phyloP scores from a whole-genome alignment of 441 rosid species.

The Theobroma grandiflorum region DNA sequence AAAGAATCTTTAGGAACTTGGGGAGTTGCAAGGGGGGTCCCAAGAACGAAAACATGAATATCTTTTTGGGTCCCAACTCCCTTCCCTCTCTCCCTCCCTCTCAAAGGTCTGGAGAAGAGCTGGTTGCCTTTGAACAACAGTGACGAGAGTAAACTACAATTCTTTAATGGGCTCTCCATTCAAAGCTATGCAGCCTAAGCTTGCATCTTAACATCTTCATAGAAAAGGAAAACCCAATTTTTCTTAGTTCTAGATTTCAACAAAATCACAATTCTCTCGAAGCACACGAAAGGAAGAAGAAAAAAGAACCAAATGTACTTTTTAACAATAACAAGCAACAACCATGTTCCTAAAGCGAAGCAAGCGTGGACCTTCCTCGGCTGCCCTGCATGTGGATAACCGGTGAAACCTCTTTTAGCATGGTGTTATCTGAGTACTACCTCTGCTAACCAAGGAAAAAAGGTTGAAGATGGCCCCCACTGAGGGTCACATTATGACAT shows the following conservation, averaged over 20 bases:
- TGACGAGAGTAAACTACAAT: not conserved
- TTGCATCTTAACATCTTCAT: not conserved
- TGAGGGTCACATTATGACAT: not conserved
- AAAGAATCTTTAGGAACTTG: not conserved
- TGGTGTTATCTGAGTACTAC: too few species aligned
- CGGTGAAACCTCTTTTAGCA: not conserved
- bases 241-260: conserved; percentile 14
- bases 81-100: not conserved
- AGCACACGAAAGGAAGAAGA: not conserved
- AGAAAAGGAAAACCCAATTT: not conserved
- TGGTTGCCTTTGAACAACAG: not conserved
- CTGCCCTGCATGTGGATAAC: not conserved
- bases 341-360: conserved; percentile 15
- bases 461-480: not conserved
- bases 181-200: conserved; percentile 16
- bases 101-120: not conserved
- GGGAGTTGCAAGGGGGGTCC: not conserved
- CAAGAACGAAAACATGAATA: conserved; percentile 7
- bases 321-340: not conserved
- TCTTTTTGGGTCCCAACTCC: not conserved
- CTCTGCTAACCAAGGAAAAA: too few species aligned
- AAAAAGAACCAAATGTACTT: not conserved
- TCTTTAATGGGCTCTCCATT: not conserved
- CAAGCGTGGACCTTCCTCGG: conserved; percentile 8
- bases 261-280: conserved; percentile 19